A percentile compares a stretch with the other conserved stretches of the same genome.
These are phyloP conservation scores for Colletotrichum eleusines DNA, from an alignment of 2,329 filamentous ascomycete species.

Conservation along the genomic window DNA sequence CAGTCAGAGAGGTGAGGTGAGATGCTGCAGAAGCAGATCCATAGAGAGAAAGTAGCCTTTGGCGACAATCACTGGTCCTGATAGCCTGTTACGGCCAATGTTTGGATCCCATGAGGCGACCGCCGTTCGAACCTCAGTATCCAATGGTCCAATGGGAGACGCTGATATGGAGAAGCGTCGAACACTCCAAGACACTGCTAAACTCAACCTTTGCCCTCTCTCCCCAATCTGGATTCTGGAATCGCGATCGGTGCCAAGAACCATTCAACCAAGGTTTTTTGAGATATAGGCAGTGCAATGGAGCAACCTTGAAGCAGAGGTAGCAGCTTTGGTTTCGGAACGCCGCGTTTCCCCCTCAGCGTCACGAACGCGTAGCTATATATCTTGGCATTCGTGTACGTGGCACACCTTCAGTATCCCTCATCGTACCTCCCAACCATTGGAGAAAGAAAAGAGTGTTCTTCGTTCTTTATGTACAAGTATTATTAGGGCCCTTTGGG, in stretches of 20 bases:
- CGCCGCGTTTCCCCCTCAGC: neutral
- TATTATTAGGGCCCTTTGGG: too few species aligned
- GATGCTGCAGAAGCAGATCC: constrained; percentile 16
- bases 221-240: neutral
- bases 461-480: neutral
- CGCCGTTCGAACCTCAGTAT: too few species aligned
- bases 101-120: constrained; percentile 1
- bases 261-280: too few species aligned
- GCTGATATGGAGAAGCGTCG: neutral
- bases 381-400: neutral
- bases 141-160: neutral
- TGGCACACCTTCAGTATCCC: neutral
- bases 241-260: neutral
- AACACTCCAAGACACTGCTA: neutral
- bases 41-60: neutral
- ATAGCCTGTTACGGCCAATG: neutral
- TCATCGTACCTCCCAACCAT: neutral
- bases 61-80: neutral
- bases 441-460: neutral
- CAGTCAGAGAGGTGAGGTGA: constrained; percentile 10
- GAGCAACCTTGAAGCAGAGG: neutral
- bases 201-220: neutral
- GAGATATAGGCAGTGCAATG: too few species aligned
- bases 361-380: neutral
- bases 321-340: neutral